Conservation (phyloP, 306 rosid genomes). For the Benincasa hispida region DNA sequence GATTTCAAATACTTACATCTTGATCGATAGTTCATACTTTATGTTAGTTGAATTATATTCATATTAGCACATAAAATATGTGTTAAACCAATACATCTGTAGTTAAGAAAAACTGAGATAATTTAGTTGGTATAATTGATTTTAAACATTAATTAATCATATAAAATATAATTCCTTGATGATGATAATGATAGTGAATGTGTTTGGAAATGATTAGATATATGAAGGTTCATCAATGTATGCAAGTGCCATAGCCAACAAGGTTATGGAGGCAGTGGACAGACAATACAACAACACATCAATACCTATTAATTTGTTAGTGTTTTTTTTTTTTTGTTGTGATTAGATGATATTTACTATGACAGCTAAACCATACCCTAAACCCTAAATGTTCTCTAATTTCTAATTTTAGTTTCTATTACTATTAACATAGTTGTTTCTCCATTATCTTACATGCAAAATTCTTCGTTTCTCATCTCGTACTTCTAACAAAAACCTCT, state of each 20-base stretch:
- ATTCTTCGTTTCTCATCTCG: neutral
- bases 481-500: neutral
- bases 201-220: constrained; percentile 18
- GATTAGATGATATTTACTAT: neutral
- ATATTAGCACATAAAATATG: too few species aligned
- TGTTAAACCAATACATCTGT: too few species aligned
- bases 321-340: neutral
- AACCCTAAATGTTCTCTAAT: neutral
- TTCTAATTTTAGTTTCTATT: neutral
- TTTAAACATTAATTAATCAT: too few species aligned
- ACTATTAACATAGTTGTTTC: neutral
- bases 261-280: constrained; percentile 41
- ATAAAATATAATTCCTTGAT: too few species aligned
- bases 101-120: too few species aligned
- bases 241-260: constrained; percentile 51
- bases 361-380: neutral
- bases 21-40: too few species aligned
- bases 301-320: neutral
- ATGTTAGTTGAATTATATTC: too few species aligned
- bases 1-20: too few species aligned
- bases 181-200: neutral
- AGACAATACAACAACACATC: constrained; percentile 23
- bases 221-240: constrained; percentile 46
- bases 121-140: too few species aligned
- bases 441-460: neutral